These are phyloP conservation scores for Kwoniella europaea DNA, from an alignment of 768 basidiomycete genomes.

Conservation along the genomic window DNA sequence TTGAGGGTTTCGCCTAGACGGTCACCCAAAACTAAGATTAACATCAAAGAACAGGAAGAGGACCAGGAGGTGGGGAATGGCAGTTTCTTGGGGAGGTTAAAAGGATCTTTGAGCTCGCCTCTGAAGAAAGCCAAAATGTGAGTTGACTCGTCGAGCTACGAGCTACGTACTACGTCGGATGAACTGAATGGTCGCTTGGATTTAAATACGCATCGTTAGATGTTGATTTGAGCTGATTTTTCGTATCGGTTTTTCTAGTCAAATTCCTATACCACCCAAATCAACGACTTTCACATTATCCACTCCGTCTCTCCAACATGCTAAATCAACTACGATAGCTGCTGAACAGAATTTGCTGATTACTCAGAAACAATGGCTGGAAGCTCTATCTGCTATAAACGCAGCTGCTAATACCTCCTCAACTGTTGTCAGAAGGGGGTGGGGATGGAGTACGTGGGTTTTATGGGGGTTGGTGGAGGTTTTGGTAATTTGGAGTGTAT, in stretches of 20 bases:
- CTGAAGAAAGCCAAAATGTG: conserved; percentile 6
- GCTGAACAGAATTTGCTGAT: conserved; percentile 29
- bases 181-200: background rate
- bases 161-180: too few species aligned
- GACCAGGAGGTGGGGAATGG: conserved; percentile 9
- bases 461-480: conserved; percentile 46
- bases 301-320: conserved; percentile 13
- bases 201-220: background rate
- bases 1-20: conserved; percentile 26
- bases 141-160: too few species aligned
- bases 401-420: background rate
- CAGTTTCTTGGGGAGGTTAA: conserved; percentile 11
- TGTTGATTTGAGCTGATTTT: background rate
- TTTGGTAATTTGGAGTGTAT: conserved; percentile 47
- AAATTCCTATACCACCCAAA: conserved; percentile 11
- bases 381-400: conserved; percentile 31
- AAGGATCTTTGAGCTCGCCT: conserved; percentile 6
- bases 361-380: conserved; percentile 38
- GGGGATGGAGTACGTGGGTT: conserved; percentile 46
- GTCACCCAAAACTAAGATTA: background rate
- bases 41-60: background rate
- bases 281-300: conserved; percentile 11
- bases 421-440: conserved; percentile 27
- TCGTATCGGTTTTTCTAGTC: too few species aligned
- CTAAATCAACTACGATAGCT: conserved; percentile 13